These are phyloP conservation scores for Anisodus tanguticus DNA, from an alignment of 257 asterid genomes.

Conservation along the genomic window DNA sequence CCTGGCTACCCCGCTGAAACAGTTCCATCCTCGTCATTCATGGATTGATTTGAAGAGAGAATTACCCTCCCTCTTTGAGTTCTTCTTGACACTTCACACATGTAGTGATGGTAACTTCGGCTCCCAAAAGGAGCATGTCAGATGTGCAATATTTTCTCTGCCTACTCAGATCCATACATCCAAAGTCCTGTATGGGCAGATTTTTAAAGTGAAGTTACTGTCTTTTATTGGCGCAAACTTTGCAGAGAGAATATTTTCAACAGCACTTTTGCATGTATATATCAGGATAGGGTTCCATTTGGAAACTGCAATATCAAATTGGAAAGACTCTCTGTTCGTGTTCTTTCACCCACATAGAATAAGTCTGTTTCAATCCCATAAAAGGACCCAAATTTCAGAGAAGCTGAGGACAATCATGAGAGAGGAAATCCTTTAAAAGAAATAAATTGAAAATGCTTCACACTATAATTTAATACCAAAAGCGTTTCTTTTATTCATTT, in stretches of 20 bases:
- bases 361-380: neutral
- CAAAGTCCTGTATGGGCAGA: neutral
- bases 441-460: neutral
- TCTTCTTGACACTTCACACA: neutral
- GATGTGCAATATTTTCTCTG: neutral
- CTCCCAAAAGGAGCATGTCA: neutral
- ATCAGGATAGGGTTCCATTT: neutral
- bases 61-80: neutral
- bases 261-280: conserved; percentile 1
- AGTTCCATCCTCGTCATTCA: neutral
- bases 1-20: neutral
- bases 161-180: neutral
- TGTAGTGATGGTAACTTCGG: neutral
- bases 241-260: neutral
- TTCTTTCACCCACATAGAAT: neutral
- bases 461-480: neutral
- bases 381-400: neutral
- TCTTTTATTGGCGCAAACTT: neutral
- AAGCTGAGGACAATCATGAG: neutral
- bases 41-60: neutral
- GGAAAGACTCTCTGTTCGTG: neutral
- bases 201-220: neutral
- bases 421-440: neutral
- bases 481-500: neutral
- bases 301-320: neutral